phyloP scores from a whole-genome alignment of 352 stramenopile species.

The Albugo candida region DNA sequence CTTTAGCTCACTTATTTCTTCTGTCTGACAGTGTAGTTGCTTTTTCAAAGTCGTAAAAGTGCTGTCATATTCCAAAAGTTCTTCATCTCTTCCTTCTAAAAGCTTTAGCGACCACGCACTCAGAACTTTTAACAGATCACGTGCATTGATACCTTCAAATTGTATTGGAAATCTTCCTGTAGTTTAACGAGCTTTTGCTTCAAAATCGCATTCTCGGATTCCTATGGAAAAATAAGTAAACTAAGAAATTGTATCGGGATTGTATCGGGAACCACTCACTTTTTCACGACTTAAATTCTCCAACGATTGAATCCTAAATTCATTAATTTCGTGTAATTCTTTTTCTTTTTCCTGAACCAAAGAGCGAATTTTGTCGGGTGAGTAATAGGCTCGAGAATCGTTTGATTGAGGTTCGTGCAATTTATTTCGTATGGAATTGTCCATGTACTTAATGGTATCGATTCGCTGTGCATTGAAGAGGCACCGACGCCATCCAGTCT shows the following conservation, averaged over 20 bases:
- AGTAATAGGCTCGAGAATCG: neutral
- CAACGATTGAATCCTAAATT: conserved; percentile 72
- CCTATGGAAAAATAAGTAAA: conserved; percentile 8
- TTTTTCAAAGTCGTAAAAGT: conserved; percentile 66
- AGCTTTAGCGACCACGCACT: conserved; percentile 12
- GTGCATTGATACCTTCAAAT: conserved; percentile 37
- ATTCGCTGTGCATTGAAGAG: too few relatives aligned
- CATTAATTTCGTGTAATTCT: conserved; percentile 85
- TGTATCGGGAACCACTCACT: conserved; percentile 5
- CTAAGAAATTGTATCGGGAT: neutral
- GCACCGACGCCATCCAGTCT: too few relatives aligned
- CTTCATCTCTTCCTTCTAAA: conserved; percentile 77
- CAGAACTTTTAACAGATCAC: neutral
- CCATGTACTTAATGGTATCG: too few relatives aligned
- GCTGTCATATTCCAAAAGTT: conserved; percentile 73
- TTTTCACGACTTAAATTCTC: conserved; percentile 64
- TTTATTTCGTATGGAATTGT: too few relatives aligned
- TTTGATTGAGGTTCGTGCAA: too few relatives aligned
- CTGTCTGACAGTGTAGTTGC: conserved; percentile 49
- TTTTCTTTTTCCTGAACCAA: conserved; percentile 82
- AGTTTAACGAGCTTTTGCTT: conserved; percentile 72
- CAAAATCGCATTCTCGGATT: conserved; percentile 19
- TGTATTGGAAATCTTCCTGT: conserved; percentile 87
- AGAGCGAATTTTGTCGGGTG: conserved; percentile 37
- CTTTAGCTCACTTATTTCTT: conserved; percentile 42